phyloP scores from a whole-genome alignment of 2,329 filamentous ascomycete genomes.

The Aspergillus pseudoglaucus region DNA sequence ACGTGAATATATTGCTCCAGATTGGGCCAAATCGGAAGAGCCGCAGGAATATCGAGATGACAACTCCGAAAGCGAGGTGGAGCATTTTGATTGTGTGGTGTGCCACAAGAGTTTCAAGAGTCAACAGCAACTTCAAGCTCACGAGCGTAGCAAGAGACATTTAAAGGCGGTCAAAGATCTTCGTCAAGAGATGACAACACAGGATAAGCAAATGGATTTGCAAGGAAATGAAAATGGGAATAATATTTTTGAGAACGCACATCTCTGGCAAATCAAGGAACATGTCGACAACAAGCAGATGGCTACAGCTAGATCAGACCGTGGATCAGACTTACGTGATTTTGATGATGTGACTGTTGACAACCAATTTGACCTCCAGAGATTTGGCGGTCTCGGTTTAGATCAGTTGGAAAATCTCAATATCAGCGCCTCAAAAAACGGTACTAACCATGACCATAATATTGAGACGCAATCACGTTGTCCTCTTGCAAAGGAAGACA shows the following conservation, averaged over 20 bases:
- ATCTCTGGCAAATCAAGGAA: background rate
- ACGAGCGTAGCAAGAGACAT: conserved; percentile 97
- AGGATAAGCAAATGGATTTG: conserved; percentile 53
- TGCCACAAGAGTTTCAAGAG: conserved; percentile 72
- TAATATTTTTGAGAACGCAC: background rate
- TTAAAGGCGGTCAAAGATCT: conserved; percentile 76
- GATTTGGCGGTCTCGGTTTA: background rate
- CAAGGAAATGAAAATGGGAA: background rate
- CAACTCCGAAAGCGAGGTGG: conserved; percentile 44
- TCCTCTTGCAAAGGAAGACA: conserved; percentile 1
- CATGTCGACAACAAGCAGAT: background rate
- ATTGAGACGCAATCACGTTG: too few species aligned
- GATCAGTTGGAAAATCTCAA: background rate
- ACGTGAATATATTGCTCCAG: conserved; percentile 57
- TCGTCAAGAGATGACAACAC: conserved; percentile 72
- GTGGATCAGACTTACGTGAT: background rate
- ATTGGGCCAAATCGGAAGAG: conserved; percentile 64
- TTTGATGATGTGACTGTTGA: background rate
- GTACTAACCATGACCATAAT: conserved; percentile 39
- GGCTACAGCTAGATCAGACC: background rate
- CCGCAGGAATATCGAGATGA: conserved; percentile 44
- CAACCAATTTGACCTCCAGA: background rate
- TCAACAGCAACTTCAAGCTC: conserved; percentile 81
- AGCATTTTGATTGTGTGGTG: conserved; percentile 57
- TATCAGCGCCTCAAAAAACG: conserved; percentile 10